These are phyloP conservation scores for Tuber umbilicatum DNA, from an alignment of 495 filamentous ascomycete species.

Conservation along the genomic window DNA sequence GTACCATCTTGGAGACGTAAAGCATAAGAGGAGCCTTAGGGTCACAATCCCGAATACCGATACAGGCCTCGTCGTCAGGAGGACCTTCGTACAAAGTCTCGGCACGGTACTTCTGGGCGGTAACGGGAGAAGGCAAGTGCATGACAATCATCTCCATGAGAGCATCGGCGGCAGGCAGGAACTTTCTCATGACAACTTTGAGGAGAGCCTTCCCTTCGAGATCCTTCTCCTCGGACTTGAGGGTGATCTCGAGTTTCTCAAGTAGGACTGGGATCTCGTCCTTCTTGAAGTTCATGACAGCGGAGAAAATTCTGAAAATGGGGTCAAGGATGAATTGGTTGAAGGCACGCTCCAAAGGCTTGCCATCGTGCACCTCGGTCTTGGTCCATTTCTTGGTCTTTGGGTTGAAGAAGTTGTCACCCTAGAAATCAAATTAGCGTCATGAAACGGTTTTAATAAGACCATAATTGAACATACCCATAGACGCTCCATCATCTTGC, in stretches of 20 bases:
- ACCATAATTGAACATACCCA: conserved; percentile 58
- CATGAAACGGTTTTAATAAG: not conserved
- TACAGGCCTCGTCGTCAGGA: conserved; percentile 78
- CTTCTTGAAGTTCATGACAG: conserved; percentile 97
- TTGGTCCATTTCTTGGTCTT: conserved; percentile 99
- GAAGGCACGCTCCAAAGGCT: conserved; percentile 94
- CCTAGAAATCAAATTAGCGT: conserved; percentile 48
- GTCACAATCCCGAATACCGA: conserved; percentile 96
- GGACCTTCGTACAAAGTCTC: conserved; percentile 99
- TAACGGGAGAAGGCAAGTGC: conserved; percentile 91
- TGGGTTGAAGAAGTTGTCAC: conserved; percentile 99
- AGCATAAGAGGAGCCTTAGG: conserved; percentile 97
- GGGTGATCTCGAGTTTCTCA: conserved; percentile 88
- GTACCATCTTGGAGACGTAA: conserved; percentile 99
- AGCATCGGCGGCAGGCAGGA: conserved; percentile 94
- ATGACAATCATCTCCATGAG: conserved; percentile 99
- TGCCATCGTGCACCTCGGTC: conserved; percentile 67
- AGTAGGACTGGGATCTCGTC: conserved; percentile 79
- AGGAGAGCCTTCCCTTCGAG: conserved; percentile 94
- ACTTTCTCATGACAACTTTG: conserved; percentile 97
- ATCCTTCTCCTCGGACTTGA: conserved; percentile 75
- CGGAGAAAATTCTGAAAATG: conserved; percentile 96
- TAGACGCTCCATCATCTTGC: conserved; percentile 99
- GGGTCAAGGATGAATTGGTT: conserved; percentile 97
- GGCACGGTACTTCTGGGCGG: conserved; percentile 94